These are phyloP conservation scores for Stemphylium lycopersici DNA, from an alignment of 2,329 filamentous ascomycete species.

Conservation along the genomic window DNA sequence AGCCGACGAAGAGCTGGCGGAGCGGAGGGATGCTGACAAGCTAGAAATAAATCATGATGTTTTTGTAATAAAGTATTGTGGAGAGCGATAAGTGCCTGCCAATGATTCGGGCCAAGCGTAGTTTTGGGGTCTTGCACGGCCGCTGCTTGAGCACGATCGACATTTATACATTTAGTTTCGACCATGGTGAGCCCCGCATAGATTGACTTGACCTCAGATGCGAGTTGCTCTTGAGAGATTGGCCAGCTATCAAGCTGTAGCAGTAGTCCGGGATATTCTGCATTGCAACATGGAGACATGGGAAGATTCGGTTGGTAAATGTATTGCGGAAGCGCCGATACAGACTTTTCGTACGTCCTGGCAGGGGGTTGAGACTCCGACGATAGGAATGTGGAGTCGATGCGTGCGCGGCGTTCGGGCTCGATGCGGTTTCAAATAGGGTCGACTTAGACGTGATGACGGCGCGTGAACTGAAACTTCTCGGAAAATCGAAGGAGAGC, in stretches of 20 bases:
- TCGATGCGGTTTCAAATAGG: too few relatives aligned
- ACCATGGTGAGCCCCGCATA: slow-evolving; percentile 86
- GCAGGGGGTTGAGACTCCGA: too few relatives aligned
- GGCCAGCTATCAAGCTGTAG: slow-evolving; percentile 68
- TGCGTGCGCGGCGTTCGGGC: too few relatives aligned
- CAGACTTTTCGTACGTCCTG: too few relatives aligned
- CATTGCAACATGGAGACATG: too few relatives aligned
- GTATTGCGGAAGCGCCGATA: too few relatives aligned
- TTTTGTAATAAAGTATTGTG: slow-evolving; percentile 83
- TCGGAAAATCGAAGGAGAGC: too few relatives aligned
- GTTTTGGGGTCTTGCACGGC: slow-evolving; percentile 57
- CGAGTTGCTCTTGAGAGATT: slow-evolving; percentile 78
- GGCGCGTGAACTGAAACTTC: too few relatives aligned
- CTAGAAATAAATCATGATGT: slow-evolving; percentile 70
- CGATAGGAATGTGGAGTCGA: too few relatives aligned
- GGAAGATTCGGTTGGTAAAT: too few relatives aligned
- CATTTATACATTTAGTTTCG: slow-evolving; percentile 84
- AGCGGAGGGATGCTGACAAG: slow-evolving; percentile 80
- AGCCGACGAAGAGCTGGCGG: slow-evolving; percentile 70
- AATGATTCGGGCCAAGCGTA: slow-evolving; percentile 69
- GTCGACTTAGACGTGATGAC: too few relatives aligned
- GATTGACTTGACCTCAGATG: slow-evolving; percentile 81
- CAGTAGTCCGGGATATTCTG: slow-evolving; percentile 51
- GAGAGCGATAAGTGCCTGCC: slow-evolving; percentile 81
- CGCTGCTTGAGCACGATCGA: slow-evolving; percentile 68